Evolutionary conservation across 306 rosid species (phyloP), one percentile per base, ranked within the genome.

Genomic region (Benincasa hispida): DNA sequence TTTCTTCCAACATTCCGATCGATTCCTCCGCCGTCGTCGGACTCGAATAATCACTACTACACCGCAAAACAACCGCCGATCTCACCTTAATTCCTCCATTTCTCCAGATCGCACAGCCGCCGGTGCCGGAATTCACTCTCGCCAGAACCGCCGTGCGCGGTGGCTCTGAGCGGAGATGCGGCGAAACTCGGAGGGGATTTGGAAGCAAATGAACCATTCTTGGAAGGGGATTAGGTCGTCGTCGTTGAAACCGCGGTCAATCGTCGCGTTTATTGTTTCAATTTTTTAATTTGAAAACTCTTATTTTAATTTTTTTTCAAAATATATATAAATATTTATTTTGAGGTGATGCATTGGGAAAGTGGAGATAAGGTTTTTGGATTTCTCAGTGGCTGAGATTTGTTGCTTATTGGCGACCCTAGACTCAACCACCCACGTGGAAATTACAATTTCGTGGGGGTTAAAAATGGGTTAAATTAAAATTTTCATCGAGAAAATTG

Each of bases 161-260:
- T n/a, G 81, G 42, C 6, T 87, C 87, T 58, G 82, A 37, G 78
- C 59, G 62, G 21, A 69, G 69, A 19, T 75, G 86, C 62, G 59
- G 76, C 39, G 87, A 77, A 48, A 79, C 70, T 15, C 50, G 80
- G 48, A 81, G 85, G 61, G 72, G 82, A 79, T 84, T 83, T 60
- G 82, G 84, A 13, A 90, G 65, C 78, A 82, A 74, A 81, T 82
- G 79, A 77, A 96, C 88, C 98, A 89, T 82, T 7, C 13, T 61
- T 30, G 66, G 66, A 59, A 59, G 66, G 10, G 37, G 10, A 2
- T n/a, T 53, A 19, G 58, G 58, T 19, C 24, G 32, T n/a, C 62
- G 32, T 15, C 10, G 21, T 62, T 62, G 70, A 27, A 62, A 28
- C 25, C 24, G 45, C 70, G 4, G 22, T 63, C 47, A 14, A 17